Evolutionary conservation across 805 yeast genomes (phyloP), one percentile per base, ranked within the genome.

Genomic region (Suhomyces kilbournensis): DNA sequence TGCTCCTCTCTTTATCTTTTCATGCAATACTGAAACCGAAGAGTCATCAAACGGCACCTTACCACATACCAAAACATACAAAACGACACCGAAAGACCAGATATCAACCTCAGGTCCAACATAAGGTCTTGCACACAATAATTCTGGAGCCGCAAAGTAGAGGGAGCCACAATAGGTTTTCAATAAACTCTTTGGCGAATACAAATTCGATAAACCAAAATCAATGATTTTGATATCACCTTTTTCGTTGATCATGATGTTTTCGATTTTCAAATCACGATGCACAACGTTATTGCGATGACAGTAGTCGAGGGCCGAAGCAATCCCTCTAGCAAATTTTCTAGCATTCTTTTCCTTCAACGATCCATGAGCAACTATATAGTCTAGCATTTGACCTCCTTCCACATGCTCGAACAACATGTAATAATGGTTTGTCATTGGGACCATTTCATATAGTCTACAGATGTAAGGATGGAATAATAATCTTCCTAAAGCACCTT

Each of bases 11-110:
- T 93, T 94, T 67, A 94, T 94, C 68, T 92, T 92, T 57, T 90
- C 96, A 68, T 94, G 99, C 60, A 94, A 77, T 1, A 88, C 92
- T 45, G 92, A 85, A 57, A 96, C 96, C 59, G 89, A 85, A 62
- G 90, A 96, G 66, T 94, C 98, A 68, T 94, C 99, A 68, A 94
- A 94, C 7, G 99, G 99, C 12, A 94, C 98, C 67, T 90, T 92
- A 51, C 99, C 99, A 68, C 97, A 92, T 2, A 94, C 97, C 55
- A 94, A 76, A 7, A 94, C 99, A 65, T 90, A 94, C 48, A 94
- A 72, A 0, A 94, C 98, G 30, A 94, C 96, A 57, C 99, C 99
- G 76, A 92, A 93, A 2, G 97, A 90, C 99, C 99, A 94, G 17
- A 94, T 86, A 68, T 94, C 99, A 46, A 94, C 97, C 68, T 94